Base-by-base conservation (phyloP, 1,139 yeast species). In the Suhomyces bribrorum region DNA sequence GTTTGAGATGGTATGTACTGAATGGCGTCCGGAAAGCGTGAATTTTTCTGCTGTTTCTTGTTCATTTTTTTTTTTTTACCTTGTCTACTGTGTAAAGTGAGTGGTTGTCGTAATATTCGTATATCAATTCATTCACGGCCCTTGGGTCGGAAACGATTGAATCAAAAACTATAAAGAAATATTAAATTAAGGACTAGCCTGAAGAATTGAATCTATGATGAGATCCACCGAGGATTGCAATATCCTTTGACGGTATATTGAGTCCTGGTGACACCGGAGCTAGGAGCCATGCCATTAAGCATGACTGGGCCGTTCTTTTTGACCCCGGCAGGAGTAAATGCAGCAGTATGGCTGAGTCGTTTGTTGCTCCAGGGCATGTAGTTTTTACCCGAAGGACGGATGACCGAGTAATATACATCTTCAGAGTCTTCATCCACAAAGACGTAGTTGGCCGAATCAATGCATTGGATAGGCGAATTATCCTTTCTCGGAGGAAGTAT, bases 221-320 rank as follows among this genome's bases (percentile, higher is more conserved):
- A 29, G 13, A 62, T 36, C 81, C 81, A 77, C 43, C 79, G 56
- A 42, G 66, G 55, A 47, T 74, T 70, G 43, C 70, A 63, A 82
- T 82, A 77, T 5, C 81, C 81, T 46, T 69, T 74, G 12, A 72
- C 71, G 7, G 81, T 77, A 48, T 66, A 77, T 47, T 77, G 83
- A 26, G 66, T 53, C 31, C 51, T 57, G 7, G 73, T 60, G 11
- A 65, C 53, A 5, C 75, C 75, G 12, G 70, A 59, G 32, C 59
- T 65, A 5, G 76, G 75, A 15, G 70, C 63, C 29, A 49, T 36
- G 6, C 72, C 68, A 46, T 70, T 68, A 14, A 49, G 54, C 36
- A 54, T 37, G 16, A 48, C 45, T 29, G 49, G 54, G 13, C 62
- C 58, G 13, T 53, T 49, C 3, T 52, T 45, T 26, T 62, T 46